Base-by-base conservation (phyloP, 805 yeast genomes). In the Hanseniaspora guilliermondii region DNA sequence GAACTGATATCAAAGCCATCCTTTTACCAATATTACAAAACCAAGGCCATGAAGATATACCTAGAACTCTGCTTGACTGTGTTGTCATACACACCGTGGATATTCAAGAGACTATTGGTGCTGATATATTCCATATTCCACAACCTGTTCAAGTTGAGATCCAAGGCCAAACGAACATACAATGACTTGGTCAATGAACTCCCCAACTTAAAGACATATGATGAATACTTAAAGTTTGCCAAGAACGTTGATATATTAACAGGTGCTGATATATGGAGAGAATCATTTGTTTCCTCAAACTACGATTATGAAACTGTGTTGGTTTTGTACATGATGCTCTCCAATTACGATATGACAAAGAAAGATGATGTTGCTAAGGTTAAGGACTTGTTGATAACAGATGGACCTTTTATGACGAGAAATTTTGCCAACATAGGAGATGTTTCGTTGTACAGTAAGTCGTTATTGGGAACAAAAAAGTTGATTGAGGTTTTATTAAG, bases 361-460 rank as follows among this genome's bases (percentile, higher is more conserved):
- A 6, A 17, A n/a, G 44, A n/a, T 9, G 87, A 88, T 64, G 70
- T 80, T 1, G 73, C 73, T 21, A 68, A 73, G 35, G 70, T 88
- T 19, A 75, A 84, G 69, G 80, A 84, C 21, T 70, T 83, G 38
- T 74, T 91, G 46, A 70, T 96, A 40, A 83, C 74, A 0, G 73
- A 95, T 0, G 95, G 96, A 6, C 68, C 71, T 1, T 62, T 66
- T 0, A 76, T 88, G 62, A 70, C 93, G 36, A 70, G 98, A 40
- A 93, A 93, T 64, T 85, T 91, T 70, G 97, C 95, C 6, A 94
- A 95, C 0, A 87, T 93, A 4, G 77, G 94, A 0, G 85, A 83
- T 59, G 80, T 83, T 58, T 76, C 82, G 53, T 70, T 93, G 45
- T 91, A 85, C 71, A 83, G 83, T 53, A 80, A 87, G 56, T 78